These are phyloP conservation scores for Metschnikowia borealis DNA, from an alignment of 805 yeast genomes.

Conservation along the genomic window DNA sequence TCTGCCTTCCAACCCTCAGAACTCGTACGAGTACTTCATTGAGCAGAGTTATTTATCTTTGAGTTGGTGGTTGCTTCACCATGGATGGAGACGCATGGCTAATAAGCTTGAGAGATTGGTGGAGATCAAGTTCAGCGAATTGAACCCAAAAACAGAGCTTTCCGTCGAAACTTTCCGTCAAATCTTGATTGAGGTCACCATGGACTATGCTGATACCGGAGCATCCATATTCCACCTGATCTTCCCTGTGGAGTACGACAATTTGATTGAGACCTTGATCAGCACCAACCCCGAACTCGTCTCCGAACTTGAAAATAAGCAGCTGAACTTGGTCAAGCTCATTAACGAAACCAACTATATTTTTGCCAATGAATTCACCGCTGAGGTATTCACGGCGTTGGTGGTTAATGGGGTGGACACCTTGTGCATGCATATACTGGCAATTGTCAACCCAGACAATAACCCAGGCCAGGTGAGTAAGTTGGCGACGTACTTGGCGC, in stretches of 20 bases:
- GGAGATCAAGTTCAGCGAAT: slow-evolving; percentile 51
- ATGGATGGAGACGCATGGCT: slow-evolving; percentile 69
- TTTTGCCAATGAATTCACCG: slow-evolving; percentile 30
- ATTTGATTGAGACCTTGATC: slow-evolving; percentile 44
- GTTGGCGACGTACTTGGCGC: slow-evolving; percentile 69
- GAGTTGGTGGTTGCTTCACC: slow-evolving; percentile 91
- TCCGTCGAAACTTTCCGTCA: slow-evolving; percentile 55
- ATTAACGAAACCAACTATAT: slow-evolving; percentile 45
- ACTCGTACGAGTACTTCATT: slow-evolving; percentile 46
- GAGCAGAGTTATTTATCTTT: slow-evolving; percentile 83
- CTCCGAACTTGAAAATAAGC: slow-evolving; percentile 33
- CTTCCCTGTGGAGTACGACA: slow-evolving; percentile 38
- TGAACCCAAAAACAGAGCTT: slow-evolving; percentile 72
- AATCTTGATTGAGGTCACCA: slow-evolving; percentile 25
- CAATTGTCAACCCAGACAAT: slow-evolving; percentile 22
- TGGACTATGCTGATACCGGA: slow-evolving; percentile 16
- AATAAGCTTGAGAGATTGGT: slow-evolving; percentile 55
- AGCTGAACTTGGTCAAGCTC: slow-evolving; percentile 36
- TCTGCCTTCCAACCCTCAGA: slow-evolving; percentile 10
- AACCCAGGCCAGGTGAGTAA: slow-evolving; percentile 17
- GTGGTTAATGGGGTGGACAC: slow-evolving; percentile 34
- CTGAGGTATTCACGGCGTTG: slow-evolving; percentile 29
- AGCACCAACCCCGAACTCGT: slow-evolving; percentile 44
- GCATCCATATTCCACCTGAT: slow-evolving; percentile 22
- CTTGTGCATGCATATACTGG: slow-evolving; percentile 30